phyloP scores from a whole-genome alignment of 768 basidiomycete genomes.

The Termitomyces sp. region DNA sequence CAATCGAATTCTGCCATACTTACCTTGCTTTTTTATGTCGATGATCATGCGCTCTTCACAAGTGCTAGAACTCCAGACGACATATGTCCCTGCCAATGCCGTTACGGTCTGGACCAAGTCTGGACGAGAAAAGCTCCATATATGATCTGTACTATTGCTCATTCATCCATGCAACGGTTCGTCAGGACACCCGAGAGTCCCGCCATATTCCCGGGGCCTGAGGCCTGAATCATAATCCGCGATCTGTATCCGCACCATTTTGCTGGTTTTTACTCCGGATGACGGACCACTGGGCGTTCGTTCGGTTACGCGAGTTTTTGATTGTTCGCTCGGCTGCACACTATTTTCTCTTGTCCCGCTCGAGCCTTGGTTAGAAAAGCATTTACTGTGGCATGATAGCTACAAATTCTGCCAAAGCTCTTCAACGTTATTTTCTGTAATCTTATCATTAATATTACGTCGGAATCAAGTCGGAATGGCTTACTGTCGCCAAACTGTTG shows the following conservation, averaged over 20 bases:
- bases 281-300: too few relatives aligned
- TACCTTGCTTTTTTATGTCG: not conserved
- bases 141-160: not conserved
- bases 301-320: too few relatives aligned
- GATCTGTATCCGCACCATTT: not conserved
- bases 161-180: not conserved
- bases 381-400: too few relatives aligned
- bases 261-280: not conserved
- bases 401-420: too few relatives aligned
- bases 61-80: not conserved
- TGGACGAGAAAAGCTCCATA: not conserved
- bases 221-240: not conserved
- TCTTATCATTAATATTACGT: too few relatives aligned
- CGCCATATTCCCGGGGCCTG: too few relatives aligned
- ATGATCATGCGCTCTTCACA: not conserved
- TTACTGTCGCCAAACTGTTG: too few relatives aligned
- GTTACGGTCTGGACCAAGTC: not conserved
- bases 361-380: too few relatives aligned
- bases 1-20: not conserved
- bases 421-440: too few relatives aligned
- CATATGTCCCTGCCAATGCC: not conserved
- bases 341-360: too few relatives aligned
- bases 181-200: not conserved
- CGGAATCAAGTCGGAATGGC: too few relatives aligned
- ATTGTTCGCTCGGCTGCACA: too few relatives aligned